Evolutionary conservation across 257 asterid genomes (phyloP).

Genomic region (Eustoma russellianum): DNA sequence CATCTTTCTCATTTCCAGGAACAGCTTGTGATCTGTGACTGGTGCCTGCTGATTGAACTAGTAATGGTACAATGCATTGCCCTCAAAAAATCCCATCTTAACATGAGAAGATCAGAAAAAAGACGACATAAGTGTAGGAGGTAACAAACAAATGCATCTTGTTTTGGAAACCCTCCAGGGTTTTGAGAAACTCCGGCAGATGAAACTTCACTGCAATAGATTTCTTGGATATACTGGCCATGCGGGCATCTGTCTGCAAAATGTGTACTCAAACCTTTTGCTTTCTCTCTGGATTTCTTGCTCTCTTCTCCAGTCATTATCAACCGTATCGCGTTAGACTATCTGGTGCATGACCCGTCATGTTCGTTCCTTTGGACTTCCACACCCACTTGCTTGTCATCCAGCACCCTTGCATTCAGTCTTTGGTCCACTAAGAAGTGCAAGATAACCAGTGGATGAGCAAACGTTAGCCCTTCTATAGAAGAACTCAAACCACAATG

Average conservation of each 20-base stretch:
- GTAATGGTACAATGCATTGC: too few species aligned
- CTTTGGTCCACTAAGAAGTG: constrained; percentile 26
- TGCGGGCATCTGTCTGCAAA: constrained; percentile 9
- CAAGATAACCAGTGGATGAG: constrained; percentile 15
- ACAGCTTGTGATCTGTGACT: too few species aligned
- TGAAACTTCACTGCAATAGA: not conserved
- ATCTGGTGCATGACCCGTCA: constrained; percentile 13
- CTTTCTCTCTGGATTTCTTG: not conserved
- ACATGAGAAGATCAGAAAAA: too few species aligned
- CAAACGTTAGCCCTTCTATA: constrained; percentile 16
- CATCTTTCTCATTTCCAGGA: too few species aligned
- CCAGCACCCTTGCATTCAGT: constrained; percentile 20
- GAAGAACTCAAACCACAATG: constrained; percentile 28
- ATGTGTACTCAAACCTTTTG: constrained; percentile 7
- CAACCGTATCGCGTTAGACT: constrained; percentile 9
- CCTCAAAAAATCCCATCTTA: too few species aligned
- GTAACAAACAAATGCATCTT: too few species aligned
- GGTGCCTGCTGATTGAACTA: too few species aligned
- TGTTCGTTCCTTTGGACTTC: constrained; percentile 9
- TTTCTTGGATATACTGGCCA: not conserved
- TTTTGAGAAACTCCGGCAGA: not conserved
- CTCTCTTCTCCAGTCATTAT: constrained; percentile 12
- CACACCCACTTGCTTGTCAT: constrained; percentile 8
- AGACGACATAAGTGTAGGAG: too few species aligned
- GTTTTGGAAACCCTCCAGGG: not conserved